Percentiles rank a stretch among this genome's conserved stretches.
phyloP scores from a whole-genome alignment of 306 rosid genomes.

The Astragalus glycyphyllos region DNA sequence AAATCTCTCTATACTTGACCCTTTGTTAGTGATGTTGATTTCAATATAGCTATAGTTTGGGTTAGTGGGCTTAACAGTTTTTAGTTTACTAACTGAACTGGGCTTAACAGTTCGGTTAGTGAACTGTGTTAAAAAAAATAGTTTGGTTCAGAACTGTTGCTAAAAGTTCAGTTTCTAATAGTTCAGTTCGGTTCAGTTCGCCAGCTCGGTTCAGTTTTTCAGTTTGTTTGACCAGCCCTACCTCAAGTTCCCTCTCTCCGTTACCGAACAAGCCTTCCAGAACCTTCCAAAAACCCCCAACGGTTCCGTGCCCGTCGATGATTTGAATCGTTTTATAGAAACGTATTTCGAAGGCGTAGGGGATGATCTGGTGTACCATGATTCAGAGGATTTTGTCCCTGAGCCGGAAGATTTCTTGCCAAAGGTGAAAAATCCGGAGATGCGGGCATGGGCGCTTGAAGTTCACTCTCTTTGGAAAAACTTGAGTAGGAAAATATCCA shows the following conservation, averaged over 20 bases:
- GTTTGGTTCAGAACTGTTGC: too few species aligned
- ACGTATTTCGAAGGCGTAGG: constrained; percentile 64
- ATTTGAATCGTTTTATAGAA: constrained; percentile 48
- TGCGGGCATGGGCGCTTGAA: constrained; percentile 80
- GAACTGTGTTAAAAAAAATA: too few species aligned
- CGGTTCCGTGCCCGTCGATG: constrained; percentile 49
- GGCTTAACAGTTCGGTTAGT: too few species aligned
- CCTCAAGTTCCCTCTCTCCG: constrained; percentile 51
- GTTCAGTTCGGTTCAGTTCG: too few species aligned
- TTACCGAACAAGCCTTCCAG: constrained; percentile 56
- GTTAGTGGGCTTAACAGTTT: too few species aligned
- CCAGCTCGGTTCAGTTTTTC: too few species aligned
- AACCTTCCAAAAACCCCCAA: constrained; percentile 44
- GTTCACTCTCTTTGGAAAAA: constrained; percentile 84
- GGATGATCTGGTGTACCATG: constrained; percentile 60
- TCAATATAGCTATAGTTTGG: too few species aligned
- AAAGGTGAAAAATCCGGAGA: constrained; percentile 59
- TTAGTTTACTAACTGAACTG: too few species aligned
- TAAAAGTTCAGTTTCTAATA: too few species aligned
- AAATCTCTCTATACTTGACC: too few species aligned
- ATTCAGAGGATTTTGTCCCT: constrained; percentile 67
- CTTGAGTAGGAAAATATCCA: constrained; percentile 60
- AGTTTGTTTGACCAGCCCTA: too few species aligned
- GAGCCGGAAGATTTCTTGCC: constrained; percentile 71
- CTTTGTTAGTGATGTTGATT: too few species aligned